Base-by-base conservation (phyloP, 1,139 yeast genomes). In the Yamadazyma jaroonii region DNA sequence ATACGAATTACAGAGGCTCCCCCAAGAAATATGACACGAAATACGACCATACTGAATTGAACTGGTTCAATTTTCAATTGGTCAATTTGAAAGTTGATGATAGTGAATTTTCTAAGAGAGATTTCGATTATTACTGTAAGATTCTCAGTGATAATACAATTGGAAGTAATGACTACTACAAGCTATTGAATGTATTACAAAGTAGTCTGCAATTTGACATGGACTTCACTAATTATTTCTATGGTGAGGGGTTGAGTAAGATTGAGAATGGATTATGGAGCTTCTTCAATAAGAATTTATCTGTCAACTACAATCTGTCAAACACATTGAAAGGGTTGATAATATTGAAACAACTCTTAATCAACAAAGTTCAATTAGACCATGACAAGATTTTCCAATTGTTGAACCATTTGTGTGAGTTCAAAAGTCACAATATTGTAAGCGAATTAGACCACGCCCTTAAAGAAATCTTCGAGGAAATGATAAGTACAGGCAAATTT, bases 1-100 rank as follows among this genome's bases (percentile, higher is more conserved):
- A 41, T 9, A 43, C 42, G 26, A 25, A 29, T 24, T 46, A 41
- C 5, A 39, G 49, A 7, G 66, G 67, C 4, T 65, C 72, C 0
- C 69, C 70, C 6, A 68, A 61, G 32, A 64, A 62, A 37, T 56
- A 53, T 1, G 48, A 48, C 21, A 12, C 13, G 4, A 59, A 58
- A 5, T 63, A 64, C 42, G 57, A 57, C 35, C 65, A 64, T 36
- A 44, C 59, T 1, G 72, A 67, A 20, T 43, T 52, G 38, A 69
- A 64, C 41, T 69, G 74, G 75, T 68, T 65, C 47, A 67, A 65
- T 40, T 65, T 59, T 35, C 70, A 65, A 46, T 43, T 66, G 25
- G 64, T 71, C 1, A 62, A 53, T 24, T 43, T 50, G 3, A 41
- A 61, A 1, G 44, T 45, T 7, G 48, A 44, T 8, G 35, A 32